Percentiles rank a stretch among this genome's conserved stretches.
Evolutionary conservation across 1,139 yeast species (phyloP).

Genomic region (Yamadazyma buinensis): DNA sequence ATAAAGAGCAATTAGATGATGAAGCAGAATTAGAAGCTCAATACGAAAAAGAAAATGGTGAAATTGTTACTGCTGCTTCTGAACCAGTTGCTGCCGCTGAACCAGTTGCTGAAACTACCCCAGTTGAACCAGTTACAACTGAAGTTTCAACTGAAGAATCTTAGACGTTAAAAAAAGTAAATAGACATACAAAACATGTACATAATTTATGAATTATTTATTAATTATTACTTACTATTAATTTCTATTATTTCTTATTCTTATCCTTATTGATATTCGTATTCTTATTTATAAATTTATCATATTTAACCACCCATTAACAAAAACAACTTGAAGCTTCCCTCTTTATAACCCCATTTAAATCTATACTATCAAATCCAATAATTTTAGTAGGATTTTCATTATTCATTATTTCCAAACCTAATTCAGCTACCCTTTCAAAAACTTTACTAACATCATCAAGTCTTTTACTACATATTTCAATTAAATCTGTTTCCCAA

Average conservation of each 20-base stretch:
- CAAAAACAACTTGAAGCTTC: conserved; percentile 7
- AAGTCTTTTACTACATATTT: conserved; percentile 40
- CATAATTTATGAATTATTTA: conserved; percentile 1
- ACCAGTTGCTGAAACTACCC: neutral
- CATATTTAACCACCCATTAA: neutral
- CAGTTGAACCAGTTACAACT: too few relatives aligned
- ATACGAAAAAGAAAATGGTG: conserved; percentile 2
- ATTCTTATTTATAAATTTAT: neutral
- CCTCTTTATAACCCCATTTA: conserved; percentile 14
- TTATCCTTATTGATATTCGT: neutral
- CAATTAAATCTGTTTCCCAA: conserved; percentile 41
- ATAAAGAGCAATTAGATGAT: conserved; percentile 85
- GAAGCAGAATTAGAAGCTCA: conserved; percentile 58
- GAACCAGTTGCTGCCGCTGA: conserved; percentile 2
- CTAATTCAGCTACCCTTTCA: conserved; percentile 41
- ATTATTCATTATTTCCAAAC: conserved; percentile 20
- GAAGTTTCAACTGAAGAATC: too few relatives aligned
- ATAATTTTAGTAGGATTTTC: conserved; percentile 20
- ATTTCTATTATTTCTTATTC: neutral
- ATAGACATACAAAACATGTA: conserved; percentile 5
- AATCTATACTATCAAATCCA: conserved; percentile 40
- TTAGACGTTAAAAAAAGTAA: too few relatives aligned
- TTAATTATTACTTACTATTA: neutral
- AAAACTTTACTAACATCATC: conserved; percentile 39
- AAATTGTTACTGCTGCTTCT: neutral